A percentile compares a stretch with the other conserved stretches of the same genome.
phyloP scores from a whole-genome alignment of 345 rosid genomes.

The Atalantia buxifolia region DNA sequence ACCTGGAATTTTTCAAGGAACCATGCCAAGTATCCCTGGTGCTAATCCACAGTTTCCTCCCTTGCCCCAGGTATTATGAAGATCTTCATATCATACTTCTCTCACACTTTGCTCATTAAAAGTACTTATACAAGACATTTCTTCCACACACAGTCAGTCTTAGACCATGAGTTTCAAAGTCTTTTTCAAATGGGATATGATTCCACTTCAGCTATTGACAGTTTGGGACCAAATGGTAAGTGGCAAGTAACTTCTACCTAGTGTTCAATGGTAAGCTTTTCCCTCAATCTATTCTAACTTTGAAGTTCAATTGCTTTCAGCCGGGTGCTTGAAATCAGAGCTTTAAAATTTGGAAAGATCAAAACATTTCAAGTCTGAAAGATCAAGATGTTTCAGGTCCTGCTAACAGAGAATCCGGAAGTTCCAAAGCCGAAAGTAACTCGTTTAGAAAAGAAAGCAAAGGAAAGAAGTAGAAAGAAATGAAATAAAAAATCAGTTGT shows the following conservation, averaged over 20 bases:
- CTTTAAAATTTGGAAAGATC: constrained; percentile 30
- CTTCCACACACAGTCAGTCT: constrained; percentile 33
- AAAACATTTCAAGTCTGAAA: not conserved
- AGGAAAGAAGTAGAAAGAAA: not conserved
- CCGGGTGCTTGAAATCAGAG: constrained; percentile 75
- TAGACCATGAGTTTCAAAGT: constrained; percentile 70
- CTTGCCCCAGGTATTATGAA: constrained; percentile 51
- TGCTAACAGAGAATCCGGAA: constrained; percentile 26
- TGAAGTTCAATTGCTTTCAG: not conserved
- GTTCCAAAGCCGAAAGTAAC: constrained; percentile 29
- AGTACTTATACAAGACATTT: not conserved
- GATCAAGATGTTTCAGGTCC: not conserved
- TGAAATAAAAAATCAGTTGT: constrained; percentile 31
- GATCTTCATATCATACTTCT: not conserved
- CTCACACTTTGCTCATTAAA: not conserved
- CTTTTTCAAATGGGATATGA: constrained; percentile 76
- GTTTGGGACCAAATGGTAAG: constrained; percentile 62
- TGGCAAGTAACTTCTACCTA: not conserved
- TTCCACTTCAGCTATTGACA: constrained; percentile 52
- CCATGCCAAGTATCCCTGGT: constrained; percentile 42
- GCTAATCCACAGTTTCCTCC: constrained; percentile 56
- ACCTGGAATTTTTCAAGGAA: constrained; percentile 42
- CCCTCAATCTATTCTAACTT: not conserved
- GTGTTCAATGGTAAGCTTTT: not conserved
- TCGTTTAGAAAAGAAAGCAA: constrained; percentile 10